These are phyloP conservation scores for Metschnikowia reukaufii DNA, from an alignment of 805 yeast genomes.

Conservation along the genomic window DNA sequence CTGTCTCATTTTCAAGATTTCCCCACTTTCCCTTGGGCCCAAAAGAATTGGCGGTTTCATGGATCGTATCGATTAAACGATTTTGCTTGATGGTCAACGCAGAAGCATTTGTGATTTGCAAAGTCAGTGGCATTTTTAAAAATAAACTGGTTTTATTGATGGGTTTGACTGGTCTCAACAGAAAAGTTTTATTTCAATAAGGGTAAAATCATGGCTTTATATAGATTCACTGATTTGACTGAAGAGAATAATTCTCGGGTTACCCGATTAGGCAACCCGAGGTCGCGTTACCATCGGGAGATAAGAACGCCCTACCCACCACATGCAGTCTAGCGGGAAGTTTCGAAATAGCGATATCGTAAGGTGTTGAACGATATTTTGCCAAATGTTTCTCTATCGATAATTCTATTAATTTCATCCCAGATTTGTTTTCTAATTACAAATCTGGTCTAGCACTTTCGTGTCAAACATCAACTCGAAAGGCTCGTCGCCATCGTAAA, in stretches of 20 bases:
- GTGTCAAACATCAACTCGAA: conserved; percentile 18
- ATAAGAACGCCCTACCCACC: neutral
- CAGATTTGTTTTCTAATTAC: too few relatives aligned
- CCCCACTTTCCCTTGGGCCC: conserved; percentile 72
- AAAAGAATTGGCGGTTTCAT: conserved; percentile 53
- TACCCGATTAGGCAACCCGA: conserved; percentile 8
- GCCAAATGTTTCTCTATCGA: too few relatives aligned
- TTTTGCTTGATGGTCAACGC: conserved; percentile 8
- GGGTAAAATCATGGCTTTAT: neutral
- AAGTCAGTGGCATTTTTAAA: conserved; percentile 12
- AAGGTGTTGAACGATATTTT: too few relatives aligned
- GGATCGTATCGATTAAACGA: conserved; percentile 57
- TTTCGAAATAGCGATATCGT: neutral
- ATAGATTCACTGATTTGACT: neutral
- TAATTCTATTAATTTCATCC: neutral
- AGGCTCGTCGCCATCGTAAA: conserved; percentile 16
- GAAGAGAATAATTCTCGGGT: neutral
- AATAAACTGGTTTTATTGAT: neutral
- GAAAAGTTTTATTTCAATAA: too few relatives aligned
- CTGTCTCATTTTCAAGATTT: conserved; percentile 53
- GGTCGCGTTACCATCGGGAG: neutral
- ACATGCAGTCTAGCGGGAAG: neutral
- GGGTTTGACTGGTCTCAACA: too few relatives aligned
- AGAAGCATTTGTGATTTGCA: conserved; percentile 2
- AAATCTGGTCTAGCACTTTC: conserved; percentile 16